Base-by-base conservation (phyloP, 2,329 filamentous ascomycete genomes). In the Colletotrichum gloeosporioides region DNA sequence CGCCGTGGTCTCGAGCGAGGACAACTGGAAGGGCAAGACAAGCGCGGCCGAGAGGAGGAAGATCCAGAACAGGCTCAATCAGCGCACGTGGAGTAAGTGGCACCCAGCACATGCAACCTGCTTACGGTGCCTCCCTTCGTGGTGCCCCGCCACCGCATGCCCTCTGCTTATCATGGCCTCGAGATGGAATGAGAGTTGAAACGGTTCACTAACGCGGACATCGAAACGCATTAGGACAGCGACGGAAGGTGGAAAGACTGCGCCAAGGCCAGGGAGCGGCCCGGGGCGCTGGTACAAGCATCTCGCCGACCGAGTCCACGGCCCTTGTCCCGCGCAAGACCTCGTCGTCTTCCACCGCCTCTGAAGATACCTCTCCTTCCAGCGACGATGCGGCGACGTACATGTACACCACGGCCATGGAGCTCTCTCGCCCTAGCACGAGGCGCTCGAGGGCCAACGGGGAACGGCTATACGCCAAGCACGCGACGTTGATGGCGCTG, bases 11-110 rank as follows among this genome's bases (percentile, higher is more conserved):
- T 31, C 71, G 2, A 39, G 31, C 25, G 61, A 72, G 29, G 83
- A 85, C 67, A 82, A 84, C 62, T 85, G 83, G 83, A 84, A 80
- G 5, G 83, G 83, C 13, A 79, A 82, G n/a, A 82, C 79, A 8
- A 81, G 79, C 73, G 77, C 79, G 2, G 77, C 76, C 9, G 76
- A 81, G 73, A 79, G 73, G 27, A 69, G 73, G 49, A 77, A 66
- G 53, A 71, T 75, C 15, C 76, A 76, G 73, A 77, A 77, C 64
- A 70, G 73, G 36, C 69, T 76, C 27, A 75, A 76, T 31, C 76
- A 77, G 65, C 57, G 76, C 27, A 71, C 73, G 15, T 77, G 64
- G 57, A 75, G 76, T 77, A 64, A 72, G 76, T 72, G 62, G 66
- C 57, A 57, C 66, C 36, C 39, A 18, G 57, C 44, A 57, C 36